phyloP scores from a whole-genome alignment of 371 early-diverging fungal species.

The Zychaea mexicana region DNA sequence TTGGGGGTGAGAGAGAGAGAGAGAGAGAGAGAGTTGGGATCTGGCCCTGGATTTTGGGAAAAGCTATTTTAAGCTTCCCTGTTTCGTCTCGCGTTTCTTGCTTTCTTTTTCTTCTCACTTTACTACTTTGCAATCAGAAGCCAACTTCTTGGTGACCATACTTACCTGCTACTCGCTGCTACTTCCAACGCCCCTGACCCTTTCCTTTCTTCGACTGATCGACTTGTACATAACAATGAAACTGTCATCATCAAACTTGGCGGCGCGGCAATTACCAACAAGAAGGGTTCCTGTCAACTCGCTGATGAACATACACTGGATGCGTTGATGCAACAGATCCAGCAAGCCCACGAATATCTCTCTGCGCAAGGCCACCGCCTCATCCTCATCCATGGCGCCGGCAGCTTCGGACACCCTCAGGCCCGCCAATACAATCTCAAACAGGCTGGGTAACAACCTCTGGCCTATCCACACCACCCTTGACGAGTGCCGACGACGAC shows the following conservation, averaged over 20 bases:
- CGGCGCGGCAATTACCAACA: conserved; percentile 52
- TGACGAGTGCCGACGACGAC: neutral
- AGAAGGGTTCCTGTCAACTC: conserved; percentile 32
- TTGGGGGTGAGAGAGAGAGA: no score
- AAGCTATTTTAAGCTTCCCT: neutral
- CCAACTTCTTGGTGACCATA: no score
- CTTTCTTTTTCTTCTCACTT: no score
- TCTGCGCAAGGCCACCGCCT: conserved; percentile 23
- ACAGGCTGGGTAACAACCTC: conserved; percentile 32
- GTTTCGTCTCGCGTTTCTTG: neutral
- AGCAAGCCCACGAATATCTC: conserved; percentile 21
- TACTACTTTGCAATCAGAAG: no score
- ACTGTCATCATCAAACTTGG: conserved; percentile 50
- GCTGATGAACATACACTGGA: conserved; percentile 15
- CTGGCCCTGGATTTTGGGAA: conserved; percentile 1
- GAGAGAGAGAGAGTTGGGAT: no score
- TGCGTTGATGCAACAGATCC: conserved; percentile 28
- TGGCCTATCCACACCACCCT: conserved; percentile 13
- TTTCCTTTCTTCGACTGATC: neutral
- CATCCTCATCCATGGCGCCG: conserved; percentile 50
- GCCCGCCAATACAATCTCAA: conserved; percentile 39
- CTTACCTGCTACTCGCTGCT: neutral
- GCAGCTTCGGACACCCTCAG: conserved; percentile 56
- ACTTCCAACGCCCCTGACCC: neutral
- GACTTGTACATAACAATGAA: conserved; percentile 10